phyloP scores from a whole-genome alignment of 2,329 filamentous ascomycete genomes.

The Zasmidium angulare region DNA sequence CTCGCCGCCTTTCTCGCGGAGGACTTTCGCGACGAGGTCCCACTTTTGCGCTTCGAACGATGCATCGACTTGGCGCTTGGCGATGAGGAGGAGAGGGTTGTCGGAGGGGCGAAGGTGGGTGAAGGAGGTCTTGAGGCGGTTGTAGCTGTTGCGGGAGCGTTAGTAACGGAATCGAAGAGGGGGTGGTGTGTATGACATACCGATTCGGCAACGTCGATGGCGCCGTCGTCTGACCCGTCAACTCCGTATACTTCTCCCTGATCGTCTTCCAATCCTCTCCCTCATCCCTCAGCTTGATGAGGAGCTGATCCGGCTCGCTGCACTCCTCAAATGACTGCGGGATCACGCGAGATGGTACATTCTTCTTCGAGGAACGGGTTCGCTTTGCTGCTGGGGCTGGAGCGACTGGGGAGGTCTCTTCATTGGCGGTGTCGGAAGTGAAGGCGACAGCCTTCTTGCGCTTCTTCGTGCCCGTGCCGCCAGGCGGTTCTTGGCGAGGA shows the following conservation, averaged over 20 bases:
- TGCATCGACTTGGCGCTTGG: conserved; percentile 42
- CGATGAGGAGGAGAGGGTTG: conserved; percentile 30
- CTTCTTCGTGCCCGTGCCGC: conserved; percentile 11
- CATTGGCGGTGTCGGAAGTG: conserved; percentile 5
- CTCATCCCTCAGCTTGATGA: conserved; percentile 31
- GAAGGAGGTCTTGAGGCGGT: conserved; percentile 40
- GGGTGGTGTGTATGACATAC: conserved; percentile 22
- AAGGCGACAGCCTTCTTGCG: conserved; percentile 8
- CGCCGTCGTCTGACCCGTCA: conserved; percentile 37
- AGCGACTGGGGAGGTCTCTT: conserved; percentile 1
- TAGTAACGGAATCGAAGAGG: not conserved
- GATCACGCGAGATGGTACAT: conserved; percentile 13
- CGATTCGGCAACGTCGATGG: conserved; percentile 40
- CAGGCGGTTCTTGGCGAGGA: not conserved
- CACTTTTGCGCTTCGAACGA: conserved; percentile 43
- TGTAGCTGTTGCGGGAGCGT: conserved; percentile 2
- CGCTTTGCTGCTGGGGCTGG: no score
- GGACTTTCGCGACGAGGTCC: conserved; percentile 36
- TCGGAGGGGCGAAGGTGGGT: conserved; percentile 38
- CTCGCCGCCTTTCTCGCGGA: conserved; percentile 34
- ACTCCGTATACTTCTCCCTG: conserved; percentile 25
- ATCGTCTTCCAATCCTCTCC: conserved; percentile 30
- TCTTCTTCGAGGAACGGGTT: conserved; percentile 12
- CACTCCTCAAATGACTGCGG: conserved; percentile 30
- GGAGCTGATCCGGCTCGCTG: conserved; percentile 27